Conservation (phyloP, 2,329 filamentous ascomycete species). For the Ilyonectria robusta region DNA sequence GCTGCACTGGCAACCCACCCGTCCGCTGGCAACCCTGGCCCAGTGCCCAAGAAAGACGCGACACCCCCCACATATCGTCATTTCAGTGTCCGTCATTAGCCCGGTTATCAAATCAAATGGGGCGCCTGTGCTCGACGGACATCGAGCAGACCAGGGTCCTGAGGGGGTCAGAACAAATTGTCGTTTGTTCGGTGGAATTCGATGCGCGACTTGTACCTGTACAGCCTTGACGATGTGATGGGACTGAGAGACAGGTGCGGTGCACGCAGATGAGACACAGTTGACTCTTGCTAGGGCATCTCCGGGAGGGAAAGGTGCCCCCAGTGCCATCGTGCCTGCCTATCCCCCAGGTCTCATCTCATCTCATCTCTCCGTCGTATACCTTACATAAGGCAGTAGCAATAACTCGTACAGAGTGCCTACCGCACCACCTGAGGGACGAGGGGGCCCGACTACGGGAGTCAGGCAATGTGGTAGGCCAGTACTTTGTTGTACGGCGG, state of each 20-base stretch:
- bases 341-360: slow-evolving; percentile 2
- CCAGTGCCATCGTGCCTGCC: neutral
- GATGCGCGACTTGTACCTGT: slow-evolving; percentile 23
- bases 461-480: neutral
- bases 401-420: neutral
- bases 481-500: slow-evolving; percentile 15
- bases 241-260: neutral
- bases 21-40: slow-evolving; percentile 39
- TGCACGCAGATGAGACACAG: neutral
- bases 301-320: neutral
- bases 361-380: slow-evolving; percentile 13
- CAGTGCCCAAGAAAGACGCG: slow-evolving; percentile 39
- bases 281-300: neutral
- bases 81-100: slow-evolving; percentile 49
- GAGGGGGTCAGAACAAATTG: slow-evolving; percentile 22
- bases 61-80: slow-evolving; percentile 48
- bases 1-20: slow-evolving; percentile 49
- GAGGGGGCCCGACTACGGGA: neutral
- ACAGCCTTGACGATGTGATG: neutral
- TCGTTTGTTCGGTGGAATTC: slow-evolving; percentile 1
- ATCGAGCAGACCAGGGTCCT: slow-evolving; percentile 39
- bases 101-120: slow-evolving; percentile 48
- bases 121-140: slow-evolving; percentile 43
- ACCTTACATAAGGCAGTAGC: neutral
- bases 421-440: slow-evolving; percentile 11